phyloP scores from a whole-genome alignment of 108 stramenopile species.

The Aurantiochytrium sp. region DNA sequence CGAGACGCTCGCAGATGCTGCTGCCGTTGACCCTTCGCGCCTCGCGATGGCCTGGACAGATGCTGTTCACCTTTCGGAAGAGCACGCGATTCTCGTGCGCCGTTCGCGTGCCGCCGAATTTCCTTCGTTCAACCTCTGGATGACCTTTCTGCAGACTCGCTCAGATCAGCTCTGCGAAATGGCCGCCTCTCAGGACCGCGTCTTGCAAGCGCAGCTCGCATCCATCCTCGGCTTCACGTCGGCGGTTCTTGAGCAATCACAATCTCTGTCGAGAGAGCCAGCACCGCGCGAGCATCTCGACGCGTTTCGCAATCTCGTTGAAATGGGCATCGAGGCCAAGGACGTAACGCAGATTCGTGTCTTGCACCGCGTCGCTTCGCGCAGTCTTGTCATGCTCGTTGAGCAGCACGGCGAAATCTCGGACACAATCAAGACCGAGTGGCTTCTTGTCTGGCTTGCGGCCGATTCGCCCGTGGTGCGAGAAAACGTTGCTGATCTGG shows the following conservation, averaged over 20 bases:
- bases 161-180: neutral
- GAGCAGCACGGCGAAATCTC: neutral
- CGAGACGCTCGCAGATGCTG: neutral
- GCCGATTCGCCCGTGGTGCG: constrained; percentile 7
- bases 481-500: neutral
- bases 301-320: neutral
- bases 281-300: neutral
- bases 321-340: neutral
- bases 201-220: neutral
- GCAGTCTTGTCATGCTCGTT: neutral
- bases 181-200: neutral
- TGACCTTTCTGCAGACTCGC: neutral
- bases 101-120: neutral
- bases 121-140: neutral
- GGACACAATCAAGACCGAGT: neutral
- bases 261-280: neutral
- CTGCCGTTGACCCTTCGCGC: neutral
- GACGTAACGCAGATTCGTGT: neutral
- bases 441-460: neutral
- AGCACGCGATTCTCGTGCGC: neutral
- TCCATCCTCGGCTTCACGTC: neutral
- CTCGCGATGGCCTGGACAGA: constrained; percentile 9
- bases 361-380: neutral
- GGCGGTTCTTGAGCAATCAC: neutral
- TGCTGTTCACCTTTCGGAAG: neutral